These are phyloP conservation scores for Willaertia magna DNA, from an alignment of 208 protist species.

Conservation along the genomic window DNA sequence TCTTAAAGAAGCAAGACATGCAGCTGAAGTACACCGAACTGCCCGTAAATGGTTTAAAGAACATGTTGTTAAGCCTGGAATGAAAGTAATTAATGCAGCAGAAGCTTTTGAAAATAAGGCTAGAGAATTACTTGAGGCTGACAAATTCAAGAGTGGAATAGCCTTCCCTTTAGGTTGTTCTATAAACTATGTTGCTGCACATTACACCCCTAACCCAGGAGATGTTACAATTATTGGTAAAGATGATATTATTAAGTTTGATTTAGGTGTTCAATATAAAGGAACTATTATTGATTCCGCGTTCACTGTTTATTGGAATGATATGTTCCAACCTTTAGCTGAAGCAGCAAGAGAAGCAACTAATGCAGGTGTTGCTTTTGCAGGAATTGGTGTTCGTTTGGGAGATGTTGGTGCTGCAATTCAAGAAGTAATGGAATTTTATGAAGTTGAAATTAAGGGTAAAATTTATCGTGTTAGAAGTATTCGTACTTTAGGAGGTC, in stretches of 20 bases:
- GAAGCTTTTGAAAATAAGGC: slow-evolving; percentile 70
- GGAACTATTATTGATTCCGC: slow-evolving; percentile 92
- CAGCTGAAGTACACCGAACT: slow-evolving; percentile 73
- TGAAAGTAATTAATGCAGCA: slow-evolving; percentile 68
- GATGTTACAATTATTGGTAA: slow-evolving; percentile 77
- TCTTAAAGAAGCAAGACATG: slow-evolving; percentile 41
- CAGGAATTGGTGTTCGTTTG: slow-evolving; percentile 86
- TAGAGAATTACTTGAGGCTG: slow-evolving; percentile 62
- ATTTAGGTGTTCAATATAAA: slow-evolving; percentile 97
- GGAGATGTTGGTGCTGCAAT: slow-evolving; percentile 85
- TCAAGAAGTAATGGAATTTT: slow-evolving; percentile 93
- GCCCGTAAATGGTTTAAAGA: slow-evolving; percentile 63
- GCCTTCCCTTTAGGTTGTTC: slow-evolving; percentile 72
- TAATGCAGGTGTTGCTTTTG: slow-evolving; percentile 84
- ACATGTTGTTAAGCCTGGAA: slow-evolving; percentile 71
- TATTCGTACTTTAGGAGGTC: slow-evolving; percentile 25
- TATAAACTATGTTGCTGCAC: slow-evolving; percentile 91
- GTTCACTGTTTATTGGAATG: slow-evolving; percentile 40
- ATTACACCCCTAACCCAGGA: slow-evolving; percentile 91
- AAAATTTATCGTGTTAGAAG: not conserved
- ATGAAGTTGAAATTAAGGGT: slow-evolving; percentile 66
- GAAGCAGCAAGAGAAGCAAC: slow-evolving; percentile 70
- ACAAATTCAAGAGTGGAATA: slow-evolving; percentile 61
- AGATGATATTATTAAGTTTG: slow-evolving; percentile 91
- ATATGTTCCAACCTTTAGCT: slow-evolving; percentile 83